Conservation (phyloP, 192 early-diverging fungal species). For the Backusella westeae region DNA sequence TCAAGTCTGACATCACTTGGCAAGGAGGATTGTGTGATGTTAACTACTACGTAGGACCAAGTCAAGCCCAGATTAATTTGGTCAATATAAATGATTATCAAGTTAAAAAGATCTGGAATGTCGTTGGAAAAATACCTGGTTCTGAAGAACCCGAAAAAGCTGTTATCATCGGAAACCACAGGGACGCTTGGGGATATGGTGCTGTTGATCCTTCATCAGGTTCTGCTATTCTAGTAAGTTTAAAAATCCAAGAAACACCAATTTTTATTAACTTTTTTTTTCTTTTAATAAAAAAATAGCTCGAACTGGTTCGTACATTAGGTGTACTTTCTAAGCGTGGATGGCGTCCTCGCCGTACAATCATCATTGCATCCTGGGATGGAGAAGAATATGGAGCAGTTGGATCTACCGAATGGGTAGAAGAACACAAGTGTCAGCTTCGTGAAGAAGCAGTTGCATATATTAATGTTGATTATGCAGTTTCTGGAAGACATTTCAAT, state of each 20-base stretch:
- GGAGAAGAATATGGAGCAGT: conserved; percentile 62
- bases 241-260: neutral
- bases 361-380: conserved; percentile 64
- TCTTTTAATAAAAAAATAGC: neutral
- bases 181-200: conserved; percentile 66
- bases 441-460: conserved; percentile 50
- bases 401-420: conserved; percentile 68
- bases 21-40: conserved; percentile 51
- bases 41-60: conserved; percentile 58
- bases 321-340: conserved; percentile 52
- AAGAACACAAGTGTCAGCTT: conserved; percentile 54
- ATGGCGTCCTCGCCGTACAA: conserved; percentile 63
- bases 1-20: conserved; percentile 38
- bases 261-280: neutral
- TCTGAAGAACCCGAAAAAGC: conserved; percentile 46
- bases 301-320: conserved; percentile 51
- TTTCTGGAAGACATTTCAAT: conserved; percentile 45
- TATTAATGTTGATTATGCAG: conserved; percentile 58
- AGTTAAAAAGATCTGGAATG: conserved; percentile 56
- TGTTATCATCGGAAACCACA: conserved; percentile 61
- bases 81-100: conserved; percentile 49
- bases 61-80: conserved; percentile 44
- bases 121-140: conserved; percentile 57
- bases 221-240: conserved; percentile 44
- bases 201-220: conserved; percentile 64